Base-by-base conservation (phyloP, 2,329 filamentous ascomycete species). In the Aureobasidium lini region DNA sequence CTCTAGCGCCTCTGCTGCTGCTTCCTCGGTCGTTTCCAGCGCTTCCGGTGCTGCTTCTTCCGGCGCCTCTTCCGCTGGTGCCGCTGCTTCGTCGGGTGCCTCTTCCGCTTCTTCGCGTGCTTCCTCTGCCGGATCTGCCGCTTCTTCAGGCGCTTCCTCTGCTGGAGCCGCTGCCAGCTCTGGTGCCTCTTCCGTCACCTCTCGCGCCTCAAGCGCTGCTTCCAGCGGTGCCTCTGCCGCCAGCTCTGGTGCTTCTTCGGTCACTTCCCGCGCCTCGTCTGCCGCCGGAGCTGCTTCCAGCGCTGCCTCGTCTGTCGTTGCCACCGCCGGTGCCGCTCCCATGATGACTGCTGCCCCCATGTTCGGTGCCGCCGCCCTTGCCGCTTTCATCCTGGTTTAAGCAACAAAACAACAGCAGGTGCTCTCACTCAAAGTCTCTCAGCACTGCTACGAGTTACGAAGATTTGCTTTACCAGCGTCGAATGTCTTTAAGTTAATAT, bases 311-410 rank as follows among this genome's bases (percentile, higher is more conserved):
- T 60, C 63, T 37, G 62, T 60, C 37, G 56, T 36, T 16, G 42
- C 63, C 47, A 61, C 62, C 15, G 60, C 52, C 40, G 64, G 60
- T 48, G 67, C 23, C 23, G 23, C 64, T 32, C 65, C 70, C 34
- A 62, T 72, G 32, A 61, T 66, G 62, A 73, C 69, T 16, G 70
- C 69, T 36, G 70, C 66, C 8, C 69, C 71, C 46, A 61, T 73
- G 60, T 62, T 71, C 57, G 70, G 68, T 60, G 69, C 68, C 53
- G 70, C 66, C 57, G 69, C 66, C 39, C 57, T 73, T 3, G 79
- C 77, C 15, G 80, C 79, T 3, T 79, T 75, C 57, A 67, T 68
- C 40, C 64, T 72, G 16, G 49, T 62, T 16, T 62, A 64, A 62
- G 44, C 49, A 28, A 23, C 18, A 23, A 23, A 29, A 54, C 39